These are phyloP conservation scores for Leptodontidium sp. DNA, from an alignment of 2,329 filamentous ascomycete species.

Conservation along the genomic window DNA sequence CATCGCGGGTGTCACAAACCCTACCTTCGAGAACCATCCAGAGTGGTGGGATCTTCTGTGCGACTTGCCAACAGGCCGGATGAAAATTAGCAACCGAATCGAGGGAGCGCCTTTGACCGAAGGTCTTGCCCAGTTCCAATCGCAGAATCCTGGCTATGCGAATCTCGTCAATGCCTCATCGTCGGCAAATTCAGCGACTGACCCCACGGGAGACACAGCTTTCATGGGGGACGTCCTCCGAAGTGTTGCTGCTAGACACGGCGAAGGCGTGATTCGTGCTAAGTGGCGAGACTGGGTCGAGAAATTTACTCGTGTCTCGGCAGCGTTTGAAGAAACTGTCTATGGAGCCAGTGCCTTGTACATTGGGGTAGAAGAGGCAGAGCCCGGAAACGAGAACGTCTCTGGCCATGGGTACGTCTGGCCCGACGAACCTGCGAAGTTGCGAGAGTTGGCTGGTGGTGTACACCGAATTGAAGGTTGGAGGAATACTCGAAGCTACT, in stretches of 20 bases:
- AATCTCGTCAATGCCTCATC: constrained; percentile 55
- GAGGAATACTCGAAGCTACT: constrained; percentile 95
- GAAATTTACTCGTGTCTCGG: constrained; percentile 90
- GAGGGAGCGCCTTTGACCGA: constrained; percentile 84
- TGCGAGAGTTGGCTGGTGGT: constrained; percentile 88
- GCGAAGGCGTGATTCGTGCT: constrained; percentile 86
- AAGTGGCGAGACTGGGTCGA: constrained; percentile 97
- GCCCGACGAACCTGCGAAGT: constrained; percentile 81
- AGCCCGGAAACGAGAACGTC: constrained; percentile 64
- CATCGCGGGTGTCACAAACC: constrained; percentile 97
- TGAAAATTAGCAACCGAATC: constrained; percentile 92
- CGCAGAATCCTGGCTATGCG: constrained; percentile 71
- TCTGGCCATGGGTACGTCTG: constrained; percentile 95
- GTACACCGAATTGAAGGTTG: constrained; percentile 95
- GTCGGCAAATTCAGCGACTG: constrained; percentile 44
- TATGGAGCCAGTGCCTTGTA: constrained; percentile 92
- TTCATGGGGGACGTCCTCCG: constrained; percentile 89
- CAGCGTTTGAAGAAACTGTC: constrained; percentile 93
- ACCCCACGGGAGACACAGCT: constrained; percentile 80
- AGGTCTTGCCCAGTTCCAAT: constrained; percentile 86
- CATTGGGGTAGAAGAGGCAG: constrained; percentile 79
- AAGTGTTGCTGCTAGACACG: constrained; percentile 85
- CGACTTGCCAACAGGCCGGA: constrained; percentile 87
- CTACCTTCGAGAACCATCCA: constrained; percentile 90
- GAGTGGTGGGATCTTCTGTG: constrained; percentile 99